Percentiles rank a stretch among this genome's conserved stretches.
Evolutionary conservation across 352 stramenopile genomes (phyloP).

Genomic region (Plasmopara muralis): DNA sequence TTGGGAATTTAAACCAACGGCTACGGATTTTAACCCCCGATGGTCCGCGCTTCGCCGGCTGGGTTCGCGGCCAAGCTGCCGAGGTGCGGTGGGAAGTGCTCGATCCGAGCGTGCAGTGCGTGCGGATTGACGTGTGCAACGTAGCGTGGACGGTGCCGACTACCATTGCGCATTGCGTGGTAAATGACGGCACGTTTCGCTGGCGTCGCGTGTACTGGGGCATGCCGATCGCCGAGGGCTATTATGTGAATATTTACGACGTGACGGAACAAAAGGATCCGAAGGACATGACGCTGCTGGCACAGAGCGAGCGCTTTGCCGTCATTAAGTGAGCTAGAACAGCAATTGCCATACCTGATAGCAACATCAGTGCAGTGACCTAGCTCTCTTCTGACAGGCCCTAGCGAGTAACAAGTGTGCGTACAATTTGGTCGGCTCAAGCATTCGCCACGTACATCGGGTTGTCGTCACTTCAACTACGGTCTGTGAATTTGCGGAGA

Average conservation of each 20-base stretch:
- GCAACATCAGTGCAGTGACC: slow-evolving; percentile 21
- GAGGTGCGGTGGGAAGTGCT: slow-evolving; percentile 76
- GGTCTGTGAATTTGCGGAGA: slow-evolving; percentile 21
- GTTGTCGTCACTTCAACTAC: slow-evolving; percentile 6
- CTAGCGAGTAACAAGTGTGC: slow-evolving; percentile 5
- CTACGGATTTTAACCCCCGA: slow-evolving; percentile 50
- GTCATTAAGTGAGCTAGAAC: slow-evolving; percentile 36
- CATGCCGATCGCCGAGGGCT: slow-evolving; percentile 77
- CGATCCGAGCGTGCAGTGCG: slow-evolving; percentile 55
- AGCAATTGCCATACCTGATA: slow-evolving; percentile 8
- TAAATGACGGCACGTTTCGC: slow-evolving; percentile 61
- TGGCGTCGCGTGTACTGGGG: slow-evolving; percentile 82
- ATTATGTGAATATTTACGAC: slow-evolving; percentile 87
- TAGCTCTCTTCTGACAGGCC: slow-evolving; percentile 20
- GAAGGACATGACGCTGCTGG: slow-evolving; percentile 41
- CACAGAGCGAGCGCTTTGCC: slow-evolving; percentile 63
- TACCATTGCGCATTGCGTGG: slow-evolving; percentile 58
- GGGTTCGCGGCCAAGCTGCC: slow-evolving; percentile 70
- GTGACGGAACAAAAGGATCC: slow-evolving; percentile 48
- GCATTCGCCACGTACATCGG: slow-evolving; percentile 1
- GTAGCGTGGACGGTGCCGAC: slow-evolving; percentile 73
- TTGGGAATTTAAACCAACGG: slow-evolving; percentile 27
- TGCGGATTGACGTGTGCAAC: slow-evolving; percentile 85
- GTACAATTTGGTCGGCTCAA: not conserved
- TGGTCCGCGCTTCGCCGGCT: slow-evolving; percentile 44